Conservation (phyloP, 148 eudicot genomes). For the Polygonum aviculare region DNA sequence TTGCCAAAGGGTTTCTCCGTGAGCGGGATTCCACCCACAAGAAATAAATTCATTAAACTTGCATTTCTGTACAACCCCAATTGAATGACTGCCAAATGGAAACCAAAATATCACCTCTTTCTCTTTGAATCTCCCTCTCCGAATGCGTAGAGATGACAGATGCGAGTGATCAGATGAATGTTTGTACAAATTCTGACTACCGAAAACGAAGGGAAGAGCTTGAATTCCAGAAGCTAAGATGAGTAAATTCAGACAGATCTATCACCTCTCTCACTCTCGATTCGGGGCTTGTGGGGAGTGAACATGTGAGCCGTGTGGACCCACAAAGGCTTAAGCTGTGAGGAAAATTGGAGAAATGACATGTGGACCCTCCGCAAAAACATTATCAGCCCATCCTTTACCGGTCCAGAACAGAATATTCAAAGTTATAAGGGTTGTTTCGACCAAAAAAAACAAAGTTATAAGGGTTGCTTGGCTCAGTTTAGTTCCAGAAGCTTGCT, state of each 20-base stretch:
- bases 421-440: not conserved
- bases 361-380: not conserved
- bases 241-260: not conserved
- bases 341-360: not conserved
- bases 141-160: not conserved
- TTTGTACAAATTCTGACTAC: not conserved
- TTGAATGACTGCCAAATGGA: not conserved
- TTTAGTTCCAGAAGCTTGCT: constrained; percentile 7
- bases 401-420: not conserved
- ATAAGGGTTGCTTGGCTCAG: not conserved
- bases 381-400: not conserved
- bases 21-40: not conserved
- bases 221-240: constrained; percentile 1
- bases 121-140: not conserved
- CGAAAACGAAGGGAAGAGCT: not conserved
- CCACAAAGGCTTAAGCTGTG: not conserved
- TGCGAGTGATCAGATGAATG: not conserved
- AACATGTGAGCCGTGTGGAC: not conserved
- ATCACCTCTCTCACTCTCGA: not conserved
- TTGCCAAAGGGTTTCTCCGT: not conserved
- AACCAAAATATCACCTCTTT: not conserved
- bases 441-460: too few species aligned
- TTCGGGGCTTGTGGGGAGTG: not conserved
- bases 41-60: not conserved
- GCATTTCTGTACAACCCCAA: not conserved